Evolutionary conservation across 202 grass and related monocot species (phyloP), one percentile per base, ranked within the genome.

Genomic region (Setaria viridis): DNA sequence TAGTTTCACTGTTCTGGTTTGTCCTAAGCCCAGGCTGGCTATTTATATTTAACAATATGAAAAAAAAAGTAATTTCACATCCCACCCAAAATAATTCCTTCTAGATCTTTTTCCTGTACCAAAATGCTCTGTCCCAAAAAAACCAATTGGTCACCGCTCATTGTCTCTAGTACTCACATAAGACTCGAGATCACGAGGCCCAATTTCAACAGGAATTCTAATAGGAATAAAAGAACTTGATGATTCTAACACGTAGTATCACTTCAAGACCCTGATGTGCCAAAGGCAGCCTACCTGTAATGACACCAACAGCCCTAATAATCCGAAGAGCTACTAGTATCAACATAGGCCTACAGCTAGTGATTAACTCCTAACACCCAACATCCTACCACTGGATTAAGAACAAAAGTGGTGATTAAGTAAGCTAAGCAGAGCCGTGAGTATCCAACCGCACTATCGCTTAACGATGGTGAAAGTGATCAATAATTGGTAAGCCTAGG

Each of bases 381-480:
- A 72, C 84, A 86, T 51, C 78, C 78, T 47, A 89, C 83, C 29
- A 78, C 46, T 19, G 63, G 62, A 80, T 25, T 51, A 19, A 21
- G 46, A 85, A 77, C 50, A 85, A 85, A 82, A 46, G 34, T 55
- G 72, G 32, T 56, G 72, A 37, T 7, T 68, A 68, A 49, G 4
- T 84, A 77, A 29, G 4, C 16, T 57, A 71, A 37, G 41, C 20
- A 0, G 32, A 13, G 7, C 46, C 0, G 16, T 53, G 50, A 60
- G 43, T 69, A 85, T 77, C 70, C 62, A 81, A 85, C 54, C 54
- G 13, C 77, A 85, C 68, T 67, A 79, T 13, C 16, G 15, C 49
- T 37, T 39, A 39, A 39, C 32, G 19, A n/a, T 50, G 62, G 76
- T 58, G 32, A 39, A 51, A 30, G 62, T 12, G 58, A 30, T 84